Conservation (phyloP, 495 filamentous ascomycete genomes). For the Aspergillus funiculosus region DNA sequence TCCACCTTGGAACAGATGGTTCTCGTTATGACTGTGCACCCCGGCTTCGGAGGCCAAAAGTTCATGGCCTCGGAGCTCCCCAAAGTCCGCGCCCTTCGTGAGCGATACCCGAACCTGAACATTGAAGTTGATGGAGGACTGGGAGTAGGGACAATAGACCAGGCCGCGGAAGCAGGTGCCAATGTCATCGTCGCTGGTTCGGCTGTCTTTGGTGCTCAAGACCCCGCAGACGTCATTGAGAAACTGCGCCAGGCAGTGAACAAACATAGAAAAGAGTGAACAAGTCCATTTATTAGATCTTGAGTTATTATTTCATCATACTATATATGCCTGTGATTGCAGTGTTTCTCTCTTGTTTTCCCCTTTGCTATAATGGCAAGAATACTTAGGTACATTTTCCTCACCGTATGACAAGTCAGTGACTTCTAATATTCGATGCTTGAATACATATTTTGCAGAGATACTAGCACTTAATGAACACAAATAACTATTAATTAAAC, state of each 20-base stretch:
- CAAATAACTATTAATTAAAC: neutral
- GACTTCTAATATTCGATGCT: too few relatives aligned
- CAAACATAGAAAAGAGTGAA: slow-evolving; percentile 34
- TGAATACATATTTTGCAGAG: too few relatives aligned
- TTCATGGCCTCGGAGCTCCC: slow-evolving; percentile 95
- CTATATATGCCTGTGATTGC: too few relatives aligned
- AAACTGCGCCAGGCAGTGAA: slow-evolving; percentile 76
- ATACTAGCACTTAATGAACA: too few relatives aligned
- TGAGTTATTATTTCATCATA: neutral
- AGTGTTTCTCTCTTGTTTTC: too few relatives aligned
- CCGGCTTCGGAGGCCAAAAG: slow-evolving; percentile 95
- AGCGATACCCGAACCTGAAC: slow-evolving; percentile 82
- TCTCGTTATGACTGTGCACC: slow-evolving; percentile 96
- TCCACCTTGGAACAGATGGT: slow-evolving; percentile 65
- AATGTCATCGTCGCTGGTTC: slow-evolving; percentile 99
- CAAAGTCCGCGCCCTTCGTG: slow-evolving; percentile 78
- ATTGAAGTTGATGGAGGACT: slow-evolving; percentile 97
- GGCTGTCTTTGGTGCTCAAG: slow-evolving; percentile 88
- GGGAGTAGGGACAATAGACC: slow-evolving; percentile 81
- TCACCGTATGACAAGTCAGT: too few relatives aligned
- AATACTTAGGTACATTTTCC: too few relatives aligned
- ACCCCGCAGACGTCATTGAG: slow-evolving; percentile 77
- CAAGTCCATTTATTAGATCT: neutral
- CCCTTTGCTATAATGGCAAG: neutral
- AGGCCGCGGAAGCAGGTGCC: slow-evolving; percentile 90